phyloP scores from a whole-genome alignment of 2,329 filamentous ascomycete species.

The Thielaviopsis punctulata region DNA sequence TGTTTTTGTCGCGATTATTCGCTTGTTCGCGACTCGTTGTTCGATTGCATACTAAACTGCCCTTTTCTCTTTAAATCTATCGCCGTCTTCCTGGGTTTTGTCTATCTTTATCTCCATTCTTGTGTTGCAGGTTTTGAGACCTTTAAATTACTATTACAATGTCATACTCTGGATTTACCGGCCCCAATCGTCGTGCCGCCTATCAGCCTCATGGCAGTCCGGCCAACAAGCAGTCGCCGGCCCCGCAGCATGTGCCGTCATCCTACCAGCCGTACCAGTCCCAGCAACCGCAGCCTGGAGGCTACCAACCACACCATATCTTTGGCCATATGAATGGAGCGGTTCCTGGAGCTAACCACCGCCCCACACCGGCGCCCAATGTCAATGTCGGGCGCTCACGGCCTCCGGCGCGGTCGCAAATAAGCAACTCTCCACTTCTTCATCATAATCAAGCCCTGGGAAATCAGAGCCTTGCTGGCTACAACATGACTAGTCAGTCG shows the following conservation, averaged over 20 bases:
- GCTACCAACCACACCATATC: slow-evolving; percentile 34
- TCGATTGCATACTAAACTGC: neutral
- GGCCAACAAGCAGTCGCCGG: slow-evolving; percentile 37
- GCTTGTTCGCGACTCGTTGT: neutral
- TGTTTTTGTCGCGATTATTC: slow-evolving; percentile 2
- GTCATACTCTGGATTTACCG: neutral
- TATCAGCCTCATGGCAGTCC: slow-evolving; percentile 26
- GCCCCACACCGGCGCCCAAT: slow-evolving; percentile 28
- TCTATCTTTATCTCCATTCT: neutral
- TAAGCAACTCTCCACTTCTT: slow-evolving; percentile 21
- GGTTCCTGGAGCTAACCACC: slow-evolving; percentile 31
- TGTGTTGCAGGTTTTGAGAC: neutral
- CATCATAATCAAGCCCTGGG: slow-evolving; percentile 14
- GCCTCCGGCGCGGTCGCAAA: slow-evolving; percentile 23
- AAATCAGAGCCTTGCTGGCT: slow-evolving; percentile 13
- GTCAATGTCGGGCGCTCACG: slow-evolving; percentile 29
- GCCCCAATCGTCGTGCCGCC: neutral
- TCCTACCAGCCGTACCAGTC: slow-evolving; percentile 39
- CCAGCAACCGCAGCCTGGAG: slow-evolving; percentile 18
- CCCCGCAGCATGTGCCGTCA: slow-evolving; percentile 35
- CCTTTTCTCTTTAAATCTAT: neutral
- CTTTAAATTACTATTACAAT: neutral
- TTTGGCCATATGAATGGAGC: slow-evolving; percentile 32
- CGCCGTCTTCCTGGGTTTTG: too few relatives aligned
- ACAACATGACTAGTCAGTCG: slow-evolving; percentile 17